Base-by-base conservation (phyloP, 176 grass and related monocot genomes). In the Zoysia pacifica region DNA sequence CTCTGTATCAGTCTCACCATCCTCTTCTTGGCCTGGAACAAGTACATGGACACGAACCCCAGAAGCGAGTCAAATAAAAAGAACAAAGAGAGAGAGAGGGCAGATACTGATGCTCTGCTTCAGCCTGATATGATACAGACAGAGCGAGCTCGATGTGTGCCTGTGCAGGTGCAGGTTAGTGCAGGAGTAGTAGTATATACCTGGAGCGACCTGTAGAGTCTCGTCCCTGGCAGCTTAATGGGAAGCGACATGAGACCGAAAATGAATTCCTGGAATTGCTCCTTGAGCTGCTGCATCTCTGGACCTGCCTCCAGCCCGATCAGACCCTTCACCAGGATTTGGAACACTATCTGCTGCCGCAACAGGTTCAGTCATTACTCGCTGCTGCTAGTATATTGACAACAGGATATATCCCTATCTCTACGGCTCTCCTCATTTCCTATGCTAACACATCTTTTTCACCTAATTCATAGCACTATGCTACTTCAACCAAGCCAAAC, bases 241-340 rank as follows among this genome's bases (percentile, higher is more conserved):
- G 96, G 96, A 46, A 99, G 73, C 12, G 92, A 95, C 90, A 99
- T 93, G 73, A 99, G 83, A 14, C 96, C 96, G 37, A 93, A 88
- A 84, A 99, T 99, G 65, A 99, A 99, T 89, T 99, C 96, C 55
- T 86, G 84, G 85, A 99, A 99, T 88, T 99, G 79, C 77, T 89
- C 86, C 88, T 91, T 99, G 56, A 99, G 77, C 74, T 89, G 91
- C 78, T 93, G 73, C 92, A 95, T 95, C 80, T 99, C 90, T 46
- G 88, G 65, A 13, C 90, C 92, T 55, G 88, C 72, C 81, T 93
- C 90, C 79, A 99, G 81, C 71, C 96, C 96, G 50, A 99, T 99
- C 86, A 99, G 78, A 12, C 88, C 92, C 74, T 67, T 79, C 56
- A 99, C 96, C 28, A 95, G 90, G 56, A 99, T 95, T 53, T 89